Base-by-base conservation (phyloP, 345 rosid species). In the Anastatica hierochuntica region DNA sequence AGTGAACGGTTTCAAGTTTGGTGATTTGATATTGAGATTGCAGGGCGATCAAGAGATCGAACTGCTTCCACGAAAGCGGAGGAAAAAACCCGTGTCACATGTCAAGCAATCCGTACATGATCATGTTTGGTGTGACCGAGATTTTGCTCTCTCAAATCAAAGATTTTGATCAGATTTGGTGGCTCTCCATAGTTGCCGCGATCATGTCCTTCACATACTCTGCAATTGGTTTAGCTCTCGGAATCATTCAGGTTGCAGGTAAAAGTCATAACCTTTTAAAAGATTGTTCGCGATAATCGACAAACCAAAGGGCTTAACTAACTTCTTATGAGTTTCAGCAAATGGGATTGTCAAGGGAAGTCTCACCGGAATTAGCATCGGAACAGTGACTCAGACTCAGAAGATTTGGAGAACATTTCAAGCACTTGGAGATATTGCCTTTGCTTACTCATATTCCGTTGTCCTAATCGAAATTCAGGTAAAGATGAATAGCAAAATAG, bases 161-260 rank as follows among this genome's bases (percentile, higher is more conserved):
- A 11, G 88, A 78, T 49, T 83, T 87, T 69, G 80, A 81, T 48
- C 94, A 81, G 72, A 65, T 90, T 40, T 81, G 84, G 85, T 87
- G 96, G 96, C 94, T 87, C 41, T 87, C 98, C 50, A 71, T 79
- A 15, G 76, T 87, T 5, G 98, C 94, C 0, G 95, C 98, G 0
- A 74, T 83, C 68, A 90, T 90, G 98, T 87, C 96, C 23, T 90
- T 87, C 56, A 81, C 98, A 31, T 87, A 87, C 77, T 87, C 96
- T 0, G 39, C 75, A 2, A 83, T 90, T 38, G 96, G 98, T 18
- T 89, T 90, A 5, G 85, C 76, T 19, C 96, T 90, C 3, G 96
- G 95, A 2, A 63, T 90, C 62, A 77, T 73, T 10, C 71, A 87
- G 69, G 96, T 88, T 0, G 88, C 72, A 63, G 77, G n/a, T n/a